A percentile compares a stretch with the other conserved stretches of the same genome.
These are phyloP conservation scores for Mycosarcoma maydis DNA, from an alignment of 1,284 basidiomycete species.

Conservation along the genomic window DNA sequence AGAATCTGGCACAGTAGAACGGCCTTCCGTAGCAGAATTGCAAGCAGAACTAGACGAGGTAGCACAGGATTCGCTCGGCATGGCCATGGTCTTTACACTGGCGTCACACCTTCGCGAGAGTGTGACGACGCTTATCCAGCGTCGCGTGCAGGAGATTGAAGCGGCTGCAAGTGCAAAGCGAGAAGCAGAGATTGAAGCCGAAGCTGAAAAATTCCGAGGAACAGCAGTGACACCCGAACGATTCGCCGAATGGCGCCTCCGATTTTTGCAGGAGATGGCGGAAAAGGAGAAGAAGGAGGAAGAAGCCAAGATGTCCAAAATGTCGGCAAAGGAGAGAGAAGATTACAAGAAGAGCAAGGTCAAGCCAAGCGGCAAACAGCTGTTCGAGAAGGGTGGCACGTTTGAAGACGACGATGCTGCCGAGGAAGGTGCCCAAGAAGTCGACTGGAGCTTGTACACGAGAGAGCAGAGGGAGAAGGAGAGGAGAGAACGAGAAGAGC, in stretches of 20 bases:
- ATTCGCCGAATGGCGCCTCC: slow-evolving; percentile 82
- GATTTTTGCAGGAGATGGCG: slow-evolving; percentile 71
- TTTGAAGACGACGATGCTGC: slow-evolving; percentile 49
- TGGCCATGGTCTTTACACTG: slow-evolving; percentile 97
- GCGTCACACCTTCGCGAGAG: slow-evolving; percentile 86
- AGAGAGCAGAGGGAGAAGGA: slow-evolving; percentile 57
- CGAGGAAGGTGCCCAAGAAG: slow-evolving; percentile 57
- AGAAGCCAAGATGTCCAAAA: slow-evolving; percentile 78
- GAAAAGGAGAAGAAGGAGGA: slow-evolving; percentile 76
- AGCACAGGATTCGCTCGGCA: slow-evolving; percentile 88
- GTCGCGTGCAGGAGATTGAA: slow-evolving; percentile 73
- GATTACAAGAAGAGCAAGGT: slow-evolving; percentile 78
- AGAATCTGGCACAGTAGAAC: slow-evolving; percentile 3
- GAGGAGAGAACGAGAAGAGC: slow-evolving; percentile 53
- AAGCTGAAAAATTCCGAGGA: slow-evolving; percentile 86
- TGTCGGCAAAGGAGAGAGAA: slow-evolving; percentile 86
- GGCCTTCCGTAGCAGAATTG: slow-evolving; percentile 27
- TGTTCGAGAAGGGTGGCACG: slow-evolving; percentile 53
- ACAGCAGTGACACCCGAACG: slow-evolving; percentile 85
- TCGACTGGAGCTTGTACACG: slow-evolving; percentile 60
- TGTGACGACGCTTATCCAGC: slow-evolving; percentile 71
- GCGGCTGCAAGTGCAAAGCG: slow-evolving; percentile 73
- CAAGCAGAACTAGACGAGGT: slow-evolving; percentile 72
- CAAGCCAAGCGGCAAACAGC: slow-evolving; percentile 74
- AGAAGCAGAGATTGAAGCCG: slow-evolving; percentile 79